Conservation (phyloP, 1,284 basidiomycete genomes). For the Xerocomus minutiporus region DNA sequence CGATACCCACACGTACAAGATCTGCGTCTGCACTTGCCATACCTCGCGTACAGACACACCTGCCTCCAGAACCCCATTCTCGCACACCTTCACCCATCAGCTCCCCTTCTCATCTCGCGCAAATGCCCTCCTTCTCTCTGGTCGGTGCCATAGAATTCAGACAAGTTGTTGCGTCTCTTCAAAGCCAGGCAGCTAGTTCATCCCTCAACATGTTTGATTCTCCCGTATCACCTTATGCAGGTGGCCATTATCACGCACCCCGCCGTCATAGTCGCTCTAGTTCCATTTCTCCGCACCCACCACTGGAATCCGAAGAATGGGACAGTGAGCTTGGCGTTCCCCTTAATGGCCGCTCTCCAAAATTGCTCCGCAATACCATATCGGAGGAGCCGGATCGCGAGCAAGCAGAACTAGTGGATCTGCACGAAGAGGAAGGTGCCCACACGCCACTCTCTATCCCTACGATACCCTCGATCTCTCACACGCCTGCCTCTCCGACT, state of each 20-base stretch:
- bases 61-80: slow-evolving; percentile 34
- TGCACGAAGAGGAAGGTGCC: slow-evolving; percentile 14
- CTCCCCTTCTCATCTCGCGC: slow-evolving; percentile 36
- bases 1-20: slow-evolving; percentile 34
- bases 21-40: slow-evolving; percentile 36
- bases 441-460: slow-evolving; percentile 23
- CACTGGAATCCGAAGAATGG: slow-evolving; percentile 41
- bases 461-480: slow-evolving; percentile 50
- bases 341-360: slow-evolving; percentile 43
- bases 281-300: slow-evolving; percentile 34
- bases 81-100: slow-evolving; percentile 36
- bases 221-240: slow-evolving; percentile 65
- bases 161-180: slow-evolving; percentile 79
- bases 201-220: slow-evolving; percentile 63
- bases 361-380: slow-evolving; percentile 31
- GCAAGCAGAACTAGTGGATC: slow-evolving; percentile 5
- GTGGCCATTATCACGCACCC: slow-evolving; percentile 61
- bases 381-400: slow-evolving; percentile 18
- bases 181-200: slow-evolving; percentile 55
- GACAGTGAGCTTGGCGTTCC: slow-evolving; percentile 47
- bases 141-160: slow-evolving; percentile 92
- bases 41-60: slow-evolving; percentile 41
- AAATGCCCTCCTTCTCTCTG: slow-evolving; percentile 82
- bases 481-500: slow-evolving; percentile 53
- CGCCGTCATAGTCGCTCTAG: slow-evolving; percentile 27